Percentiles rank a stretch among this genome's conserved stretches.
phyloP scores from a whole-genome alignment of 192 early-diverging fungal genomes.

The Chytriomyces sp. region DNA sequence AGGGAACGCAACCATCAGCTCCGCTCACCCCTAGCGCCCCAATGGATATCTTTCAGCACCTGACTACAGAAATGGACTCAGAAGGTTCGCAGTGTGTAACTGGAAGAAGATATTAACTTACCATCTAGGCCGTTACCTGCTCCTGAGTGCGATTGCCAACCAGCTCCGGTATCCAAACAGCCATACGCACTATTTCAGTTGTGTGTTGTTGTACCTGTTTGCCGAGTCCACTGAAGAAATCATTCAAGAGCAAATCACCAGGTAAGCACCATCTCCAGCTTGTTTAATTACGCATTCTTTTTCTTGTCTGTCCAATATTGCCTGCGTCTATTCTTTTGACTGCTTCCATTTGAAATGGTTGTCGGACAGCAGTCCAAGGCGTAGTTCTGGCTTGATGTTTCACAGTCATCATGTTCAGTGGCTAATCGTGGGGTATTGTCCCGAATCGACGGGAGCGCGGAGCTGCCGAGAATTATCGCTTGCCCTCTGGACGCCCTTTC shows the following conservation, averaged over 20 bases:
- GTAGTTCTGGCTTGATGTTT: no score
- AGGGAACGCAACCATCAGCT: constrained; percentile 40
- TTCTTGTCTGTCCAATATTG: neutral
- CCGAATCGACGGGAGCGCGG: no score
- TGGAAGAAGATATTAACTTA: neutral
- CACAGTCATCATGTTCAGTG: neutral
- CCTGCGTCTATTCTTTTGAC: neutral
- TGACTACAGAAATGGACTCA: constrained; percentile 74
- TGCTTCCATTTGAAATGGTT: no score
- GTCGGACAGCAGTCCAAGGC: no score
- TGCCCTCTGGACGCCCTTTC: no score
- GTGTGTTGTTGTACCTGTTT: constrained; percentile 85
- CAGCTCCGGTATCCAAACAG: constrained; percentile 97
- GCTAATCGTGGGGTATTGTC: no score
- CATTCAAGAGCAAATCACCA: constrained; percentile 92
- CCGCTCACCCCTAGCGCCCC: constrained; percentile 65
- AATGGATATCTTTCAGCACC: constrained; percentile 81
- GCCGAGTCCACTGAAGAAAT: constrained; percentile 73
- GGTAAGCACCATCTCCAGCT: no score
- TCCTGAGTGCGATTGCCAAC: constrained; percentile 91
- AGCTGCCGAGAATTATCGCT: no score
- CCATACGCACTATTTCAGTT: constrained; percentile 94
- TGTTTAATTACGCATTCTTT: no score
- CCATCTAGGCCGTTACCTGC: constrained; percentile 75
- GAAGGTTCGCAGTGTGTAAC: constrained; percentile 57